A percentile compares a stretch with the other conserved stretches of the same genome.
phyloP scores from a whole-genome alignment of 2,329 filamentous ascomycete species.

The Sclerotinia borealis region DNA sequence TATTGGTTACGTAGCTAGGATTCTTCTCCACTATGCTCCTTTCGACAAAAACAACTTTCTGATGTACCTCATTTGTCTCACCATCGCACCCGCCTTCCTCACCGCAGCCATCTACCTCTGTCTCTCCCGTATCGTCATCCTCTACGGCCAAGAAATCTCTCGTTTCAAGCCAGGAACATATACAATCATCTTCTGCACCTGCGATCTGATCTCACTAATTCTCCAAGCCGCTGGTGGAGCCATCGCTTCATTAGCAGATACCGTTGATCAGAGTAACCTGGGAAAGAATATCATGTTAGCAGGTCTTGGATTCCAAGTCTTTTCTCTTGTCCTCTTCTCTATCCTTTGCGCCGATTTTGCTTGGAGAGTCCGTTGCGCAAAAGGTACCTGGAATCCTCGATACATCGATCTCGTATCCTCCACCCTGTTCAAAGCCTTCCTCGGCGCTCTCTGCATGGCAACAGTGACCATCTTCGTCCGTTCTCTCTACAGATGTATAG shows the following conservation, averaged over 20 bases:
- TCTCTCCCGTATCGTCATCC: conserved; percentile 37
- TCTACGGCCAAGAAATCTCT: conserved; percentile 44
- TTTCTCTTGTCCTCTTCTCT: conserved; percentile 31
- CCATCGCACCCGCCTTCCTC: conserved; percentile 41
- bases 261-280: conserved; percentile 18
- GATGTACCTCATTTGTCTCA: conserved; percentile 51
- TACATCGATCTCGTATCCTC: conserved; percentile 20
- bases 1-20: conserved; percentile 48
- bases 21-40: conserved; percentile 46
- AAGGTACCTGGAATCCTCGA: conserved; percentile 17
- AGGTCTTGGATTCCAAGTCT: conserved; percentile 37
- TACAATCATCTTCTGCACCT: conserved; percentile 42
- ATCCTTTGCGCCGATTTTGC: conserved; percentile 19
- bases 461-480: conserved; percentile 52
- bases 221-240: conserved; percentile 54
- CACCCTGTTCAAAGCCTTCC: conserved; percentile 38
- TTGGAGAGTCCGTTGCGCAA: conserved; percentile 13
- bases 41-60: conserved; percentile 50
- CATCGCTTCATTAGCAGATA: conserved; percentile 44
- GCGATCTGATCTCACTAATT: conserved; percentile 52
- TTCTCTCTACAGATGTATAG: conserved; percentile 51
- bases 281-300: conserved; percentile 36
- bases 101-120: conserved; percentile 58
- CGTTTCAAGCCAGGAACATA: conserved; percentile 44
- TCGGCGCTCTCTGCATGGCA: conserved; percentile 42